Conservation (phyloP, 805 yeast genomes). For the Starmera quercuum region DNA sequence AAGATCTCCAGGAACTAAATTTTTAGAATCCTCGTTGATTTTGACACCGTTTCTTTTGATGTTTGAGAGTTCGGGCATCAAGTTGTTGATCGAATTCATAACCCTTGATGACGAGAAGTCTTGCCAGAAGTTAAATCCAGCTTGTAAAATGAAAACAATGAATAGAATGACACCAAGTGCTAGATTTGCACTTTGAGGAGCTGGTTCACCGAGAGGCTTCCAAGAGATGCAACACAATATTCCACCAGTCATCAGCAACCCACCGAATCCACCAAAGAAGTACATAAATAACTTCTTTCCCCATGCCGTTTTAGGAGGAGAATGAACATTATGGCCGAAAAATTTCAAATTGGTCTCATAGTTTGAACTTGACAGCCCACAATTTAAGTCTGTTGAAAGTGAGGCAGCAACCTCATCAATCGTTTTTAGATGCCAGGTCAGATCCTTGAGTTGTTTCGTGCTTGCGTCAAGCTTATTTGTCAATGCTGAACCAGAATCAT, state of each 20-base stretch:
- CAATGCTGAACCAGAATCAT: constrained; percentile 1
- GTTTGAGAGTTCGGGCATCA: constrained; percentile 33
- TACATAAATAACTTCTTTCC: constrained; percentile 28
- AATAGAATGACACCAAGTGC: constrained; percentile 34
- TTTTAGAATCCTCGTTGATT: constrained; percentile 22
- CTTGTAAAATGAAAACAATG: constrained; percentile 33
- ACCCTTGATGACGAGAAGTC: constrained; percentile 40
- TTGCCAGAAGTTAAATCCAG: constrained; percentile 36
- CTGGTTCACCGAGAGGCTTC: constrained; percentile 41
- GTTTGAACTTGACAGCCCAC: constrained; percentile 19
- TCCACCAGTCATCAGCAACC: constrained; percentile 33
- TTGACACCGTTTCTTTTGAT: constrained; percentile 28
- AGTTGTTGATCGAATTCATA: constrained; percentile 36
- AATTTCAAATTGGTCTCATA: constrained; percentile 4
- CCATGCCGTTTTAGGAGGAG: constrained; percentile 28
- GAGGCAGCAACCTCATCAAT: constrained; percentile 17
- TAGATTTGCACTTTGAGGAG: constrained; percentile 33
- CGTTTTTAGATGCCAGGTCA: constrained; percentile 17
- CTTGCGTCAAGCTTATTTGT: constrained; percentile 8
- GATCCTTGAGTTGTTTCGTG: constrained; percentile 15
- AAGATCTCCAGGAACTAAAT: constrained; percentile 39
- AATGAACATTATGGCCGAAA: constrained; percentile 29
- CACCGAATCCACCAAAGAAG: constrained; percentile 43
- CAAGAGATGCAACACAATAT: constrained; percentile 34
- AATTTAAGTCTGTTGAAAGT: constrained; percentile 14